Conservation (phyloP, 2,329 filamentous ascomycete genomes). For the Trichophyton rubrum region DNA sequence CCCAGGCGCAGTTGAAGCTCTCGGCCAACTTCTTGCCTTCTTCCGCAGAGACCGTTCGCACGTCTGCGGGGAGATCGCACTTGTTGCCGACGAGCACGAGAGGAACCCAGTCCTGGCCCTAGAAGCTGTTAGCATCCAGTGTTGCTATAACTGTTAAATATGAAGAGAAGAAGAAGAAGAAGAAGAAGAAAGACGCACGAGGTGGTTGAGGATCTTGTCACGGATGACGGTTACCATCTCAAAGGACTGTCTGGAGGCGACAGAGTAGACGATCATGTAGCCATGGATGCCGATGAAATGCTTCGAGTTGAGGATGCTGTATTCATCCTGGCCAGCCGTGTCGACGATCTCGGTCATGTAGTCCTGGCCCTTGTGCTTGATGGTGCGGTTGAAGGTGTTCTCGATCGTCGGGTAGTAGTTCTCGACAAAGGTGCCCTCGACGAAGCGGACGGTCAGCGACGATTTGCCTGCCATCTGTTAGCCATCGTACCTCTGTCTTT, state of each 20-base stretch:
- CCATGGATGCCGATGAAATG: slow-evolving; percentile 99
- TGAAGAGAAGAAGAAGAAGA: slow-evolving; percentile 5
- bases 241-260: slow-evolving; percentile 83
- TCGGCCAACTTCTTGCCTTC: slow-evolving; percentile 75
- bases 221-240: slow-evolving; percentile 95
- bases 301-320: slow-evolving; percentile 95
- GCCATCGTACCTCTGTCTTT: not conserved
- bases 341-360: slow-evolving; percentile 96
- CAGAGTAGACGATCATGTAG: slow-evolving; percentile 98
- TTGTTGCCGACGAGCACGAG: slow-evolving; percentile 96
- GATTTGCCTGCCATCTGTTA: slow-evolving; percentile 62
- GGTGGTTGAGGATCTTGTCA: slow-evolving; percentile 92
- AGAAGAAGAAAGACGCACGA: slow-evolving; percentile 45
- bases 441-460: slow-evolving; percentile 90
- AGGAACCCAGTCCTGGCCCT: slow-evolving; percentile 87
- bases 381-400: slow-evolving; percentile 95
- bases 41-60: slow-evolving; percentile 77
- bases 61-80: slow-evolving; percentile 81
- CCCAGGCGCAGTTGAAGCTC: slow-evolving; percentile 85
- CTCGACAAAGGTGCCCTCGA: slow-evolving; percentile 96
- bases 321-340: slow-evolving; percentile 97
- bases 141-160: not conserved
- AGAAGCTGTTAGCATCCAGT: not conserved
- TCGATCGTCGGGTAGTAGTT: slow-evolving; percentile 99
- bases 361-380: slow-evolving; percentile 84